Evolutionary conservation across 495 filamentous ascomycete species (phyloP).

Genomic region (Aspergillus olivimuriae): DNA sequence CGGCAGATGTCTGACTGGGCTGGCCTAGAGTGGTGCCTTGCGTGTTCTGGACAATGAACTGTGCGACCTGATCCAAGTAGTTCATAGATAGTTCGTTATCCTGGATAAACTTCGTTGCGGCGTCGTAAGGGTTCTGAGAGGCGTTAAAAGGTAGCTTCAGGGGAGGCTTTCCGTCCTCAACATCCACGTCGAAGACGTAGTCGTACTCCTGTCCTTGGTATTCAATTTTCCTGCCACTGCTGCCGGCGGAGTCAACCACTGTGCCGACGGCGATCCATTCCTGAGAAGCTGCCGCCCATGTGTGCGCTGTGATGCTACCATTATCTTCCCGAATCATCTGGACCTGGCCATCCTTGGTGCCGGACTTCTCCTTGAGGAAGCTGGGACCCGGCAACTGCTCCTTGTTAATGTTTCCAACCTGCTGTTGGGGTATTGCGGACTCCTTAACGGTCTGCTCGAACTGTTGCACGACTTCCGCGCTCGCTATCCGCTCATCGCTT

Average conservation of each 20-base stretch:
- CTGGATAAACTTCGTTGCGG: slow-evolving; percentile 83
- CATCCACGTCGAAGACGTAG: slow-evolving; percentile 97
- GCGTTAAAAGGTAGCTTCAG: slow-evolving; percentile 92
- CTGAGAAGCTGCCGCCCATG: slow-evolving; percentile 62
- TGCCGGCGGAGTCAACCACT: slow-evolving; percentile 84
- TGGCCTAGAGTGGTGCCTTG: slow-evolving; percentile 75
- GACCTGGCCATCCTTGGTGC: slow-evolving; percentile 89
- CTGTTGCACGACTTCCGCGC: slow-evolving; percentile 46
- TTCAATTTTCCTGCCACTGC: slow-evolving; percentile 64
- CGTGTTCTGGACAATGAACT: slow-evolving; percentile 88
- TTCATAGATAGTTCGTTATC: slow-evolving; percentile 86
- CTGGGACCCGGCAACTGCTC: slow-evolving; percentile 81
- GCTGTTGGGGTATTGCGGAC: slow-evolving; percentile 81
- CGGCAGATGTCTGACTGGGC: slow-evolving; percentile 31
- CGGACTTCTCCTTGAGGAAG: slow-evolving; percentile 70
- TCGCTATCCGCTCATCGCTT: slow-evolving; percentile 62
- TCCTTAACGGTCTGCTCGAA: slow-evolving; percentile 78
- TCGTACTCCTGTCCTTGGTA: slow-evolving; percentile 89
- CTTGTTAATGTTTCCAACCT: slow-evolving; percentile 77
- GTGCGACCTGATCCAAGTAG: slow-evolving; percentile 88
- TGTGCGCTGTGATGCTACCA: slow-evolving; percentile 72
- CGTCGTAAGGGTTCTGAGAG: slow-evolving; percentile 87
- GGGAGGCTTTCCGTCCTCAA: slow-evolving; percentile 90
- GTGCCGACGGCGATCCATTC: slow-evolving; percentile 87
- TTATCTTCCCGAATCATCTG: slow-evolving; percentile 80